Evolutionary conservation across 768 basidiomycete species (phyloP), one percentile per base, ranked within the genome.

Genomic region (Phanerochaete sordida): DNA sequence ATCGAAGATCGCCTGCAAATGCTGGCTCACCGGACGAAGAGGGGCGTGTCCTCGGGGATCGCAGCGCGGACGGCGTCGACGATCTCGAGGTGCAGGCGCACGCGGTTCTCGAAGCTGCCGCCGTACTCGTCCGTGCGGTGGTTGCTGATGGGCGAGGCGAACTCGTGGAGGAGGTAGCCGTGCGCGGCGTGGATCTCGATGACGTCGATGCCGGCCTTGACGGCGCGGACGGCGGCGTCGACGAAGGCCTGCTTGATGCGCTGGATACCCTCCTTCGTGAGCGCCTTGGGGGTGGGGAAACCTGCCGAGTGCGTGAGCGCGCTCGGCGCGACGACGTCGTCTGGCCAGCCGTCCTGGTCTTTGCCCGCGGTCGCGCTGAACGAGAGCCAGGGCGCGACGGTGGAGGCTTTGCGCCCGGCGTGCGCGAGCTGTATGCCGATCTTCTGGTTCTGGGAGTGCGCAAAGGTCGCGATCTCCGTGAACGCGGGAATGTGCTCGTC

Each of bases 381-480:
- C 37, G 72, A 57, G 31, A 88, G 67, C 86, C 87, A 91, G 0
- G 88, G 86, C 0, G 84, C 80, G n/a, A 81, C 69, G 0, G 79
- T 84, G 7, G 84, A 85, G 0, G 84, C 88, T 70, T 91, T 92
- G 19, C 90, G 77, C 0, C 91, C 90, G 0, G 88, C 87, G 63
- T 93, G 90, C 0, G 81, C 85, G 16, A 92, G 79, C 69, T 93
- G 91, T 57, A 92, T 85, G 12, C 76, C 90, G 23, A 91, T 80
- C 54, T 85, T 84, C 68, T 87, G 84, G 49, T 78, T 81, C 64
- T 87, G 86, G 0, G 84, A 81, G 67, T 90, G 86, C 16, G 86
- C 86, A 56, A 90, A 89, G 59, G 86, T 82, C 65, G 85, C 81
- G 63, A 91, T 76, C 37, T 56, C 60, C 13, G 33, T 75, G 44